Percentiles rank a stretch among this genome's conserved stretches.
These are phyloP conservation scores for Schizophyllum commune DNA, from an alignment of 1,284 basidiomycete genomes.

Conservation along the genomic window DNA sequence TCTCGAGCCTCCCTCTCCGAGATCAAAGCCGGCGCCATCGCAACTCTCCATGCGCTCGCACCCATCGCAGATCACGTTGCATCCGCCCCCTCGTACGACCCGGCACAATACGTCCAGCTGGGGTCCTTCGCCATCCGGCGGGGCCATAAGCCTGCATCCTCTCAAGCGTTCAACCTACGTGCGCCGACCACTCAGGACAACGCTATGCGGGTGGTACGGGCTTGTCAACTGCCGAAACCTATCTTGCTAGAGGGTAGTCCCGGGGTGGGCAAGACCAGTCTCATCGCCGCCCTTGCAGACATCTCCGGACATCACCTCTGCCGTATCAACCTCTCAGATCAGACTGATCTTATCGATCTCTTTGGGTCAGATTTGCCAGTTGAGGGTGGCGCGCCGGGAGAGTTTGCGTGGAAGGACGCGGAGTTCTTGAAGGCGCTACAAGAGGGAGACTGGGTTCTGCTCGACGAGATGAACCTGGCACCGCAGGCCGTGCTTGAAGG, in stretches of 20 bases:
- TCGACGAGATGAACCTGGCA: slow-evolving; percentile 99
- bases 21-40: slow-evolving; percentile 42
- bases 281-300: slow-evolving; percentile 84
- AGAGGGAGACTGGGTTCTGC: slow-evolving; percentile 91
- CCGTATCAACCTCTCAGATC: slow-evolving; percentile 98
- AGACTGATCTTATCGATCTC: slow-evolving; percentile 94
- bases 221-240: slow-evolving; percentile 86
- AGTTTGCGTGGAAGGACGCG: slow-evolving; percentile 97
- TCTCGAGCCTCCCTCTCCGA: slow-evolving; percentile 39
- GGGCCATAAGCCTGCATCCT: slow-evolving; percentile 36
- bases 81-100: slow-evolving; percentile 21
- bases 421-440: slow-evolving; percentile 93
- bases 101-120: slow-evolving; percentile 39
- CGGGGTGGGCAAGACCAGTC: slow-evolving; percentile 98
- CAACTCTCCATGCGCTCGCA: slow-evolving; percentile 43
- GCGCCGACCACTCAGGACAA: slow-evolving; percentile 90
- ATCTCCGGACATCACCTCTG: slow-evolving; percentile 75
- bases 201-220: slow-evolving; percentile 84
- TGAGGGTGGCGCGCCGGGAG: slow-evolving; percentile 85
- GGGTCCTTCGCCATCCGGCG: slow-evolving; percentile 72
- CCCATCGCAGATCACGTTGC: slow-evolving; percentile 29
- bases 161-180: slow-evolving; percentile 69
- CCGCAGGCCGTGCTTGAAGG: slow-evolving; percentile 96
- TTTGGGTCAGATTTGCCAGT: slow-evolving; percentile 97
- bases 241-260: slow-evolving; percentile 97